A percentile compares a stretch with the other conserved stretches of the same genome.
Evolutionary conservation across 345 rosid species (phyloP).

Genomic region (Stellera chamaejasme): DNA sequence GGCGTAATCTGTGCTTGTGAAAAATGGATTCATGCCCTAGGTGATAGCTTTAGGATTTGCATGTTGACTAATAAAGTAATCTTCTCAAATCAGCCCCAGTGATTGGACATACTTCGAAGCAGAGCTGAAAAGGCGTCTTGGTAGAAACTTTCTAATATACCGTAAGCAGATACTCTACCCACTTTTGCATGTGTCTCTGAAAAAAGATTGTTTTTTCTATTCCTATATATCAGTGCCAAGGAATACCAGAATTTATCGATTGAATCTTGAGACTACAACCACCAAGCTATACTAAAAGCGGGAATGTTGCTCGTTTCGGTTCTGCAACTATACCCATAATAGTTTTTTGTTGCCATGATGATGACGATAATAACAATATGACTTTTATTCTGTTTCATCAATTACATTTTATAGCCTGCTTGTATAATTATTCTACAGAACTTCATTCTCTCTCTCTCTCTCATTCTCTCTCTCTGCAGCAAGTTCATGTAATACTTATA

Average conservation of each 20-base stretch:
- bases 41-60: background rate
- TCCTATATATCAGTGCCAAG: too few species aligned
- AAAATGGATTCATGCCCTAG: background rate
- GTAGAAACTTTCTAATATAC: constrained; percentile 73
- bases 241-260: too few species aligned
- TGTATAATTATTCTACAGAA: too few species aligned
- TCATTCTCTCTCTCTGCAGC: constrained; percentile 44
- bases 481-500: constrained; percentile 72
- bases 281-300: too few species aligned
- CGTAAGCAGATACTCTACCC: constrained; percentile 29
- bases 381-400: too few species aligned
- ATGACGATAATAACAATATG: too few species aligned
- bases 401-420: too few species aligned
- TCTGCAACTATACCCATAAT: too few species aligned
- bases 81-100: constrained; percentile 61
- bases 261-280: too few species aligned
- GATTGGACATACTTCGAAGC: constrained; percentile 96
- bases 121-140: constrained; percentile 86
- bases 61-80: constrained; percentile 13
- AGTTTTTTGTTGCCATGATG: too few species aligned
- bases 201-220: background rate
- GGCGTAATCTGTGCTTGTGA: background rate
- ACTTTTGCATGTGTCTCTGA: background rate
- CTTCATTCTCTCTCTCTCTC: background rate
- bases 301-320: too few species aligned